These are phyloP conservation scores for Fusarium nelsonii DNA, from an alignment of 2,329 filamentous ascomycete species.

Conservation along the genomic window DNA sequence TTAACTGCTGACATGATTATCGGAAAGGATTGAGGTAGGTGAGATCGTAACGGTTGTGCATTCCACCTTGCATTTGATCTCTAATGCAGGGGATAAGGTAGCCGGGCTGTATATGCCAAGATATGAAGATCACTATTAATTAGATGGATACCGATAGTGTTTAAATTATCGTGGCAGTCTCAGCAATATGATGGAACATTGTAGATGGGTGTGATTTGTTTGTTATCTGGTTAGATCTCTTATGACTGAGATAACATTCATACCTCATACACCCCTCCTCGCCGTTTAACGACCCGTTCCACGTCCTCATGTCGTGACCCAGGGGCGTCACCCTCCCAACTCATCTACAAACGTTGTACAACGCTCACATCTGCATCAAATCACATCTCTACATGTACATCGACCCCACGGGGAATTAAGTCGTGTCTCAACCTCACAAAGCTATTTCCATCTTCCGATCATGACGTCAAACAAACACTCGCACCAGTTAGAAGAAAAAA, in stretches of 20 bases:
- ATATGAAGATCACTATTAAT: not conserved
- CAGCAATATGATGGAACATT: not conserved
- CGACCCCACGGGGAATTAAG: constrained; percentile 22
- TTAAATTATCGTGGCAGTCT: too few relatives aligned
- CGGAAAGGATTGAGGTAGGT: not conserved
- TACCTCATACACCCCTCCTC: constrained; percentile 18
- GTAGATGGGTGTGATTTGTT: not conserved
- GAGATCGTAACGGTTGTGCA: constrained; percentile 1
- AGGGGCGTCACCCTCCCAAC: constrained; percentile 14
- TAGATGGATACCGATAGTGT: too few relatives aligned
- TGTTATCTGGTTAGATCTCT: not conserved
- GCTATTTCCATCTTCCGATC: constrained; percentile 37
- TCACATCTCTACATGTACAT: not conserved
- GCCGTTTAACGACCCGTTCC: constrained; percentile 41
- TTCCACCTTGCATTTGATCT: not conserved
- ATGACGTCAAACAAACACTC: constrained; percentile 32
- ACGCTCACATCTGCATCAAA: not conserved
- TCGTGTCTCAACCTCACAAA: constrained; percentile 21
- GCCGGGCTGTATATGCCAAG: not conserved
- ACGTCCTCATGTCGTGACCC: constrained; percentile 46
- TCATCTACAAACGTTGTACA: not conserved
- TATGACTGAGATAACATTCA: not conserved
- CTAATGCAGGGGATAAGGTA: not conserved
- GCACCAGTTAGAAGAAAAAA: not conserved
- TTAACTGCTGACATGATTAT: not conserved